Conservation (phyloP, 495 filamentous ascomycete species). For the Darksidea phi region DNA sequence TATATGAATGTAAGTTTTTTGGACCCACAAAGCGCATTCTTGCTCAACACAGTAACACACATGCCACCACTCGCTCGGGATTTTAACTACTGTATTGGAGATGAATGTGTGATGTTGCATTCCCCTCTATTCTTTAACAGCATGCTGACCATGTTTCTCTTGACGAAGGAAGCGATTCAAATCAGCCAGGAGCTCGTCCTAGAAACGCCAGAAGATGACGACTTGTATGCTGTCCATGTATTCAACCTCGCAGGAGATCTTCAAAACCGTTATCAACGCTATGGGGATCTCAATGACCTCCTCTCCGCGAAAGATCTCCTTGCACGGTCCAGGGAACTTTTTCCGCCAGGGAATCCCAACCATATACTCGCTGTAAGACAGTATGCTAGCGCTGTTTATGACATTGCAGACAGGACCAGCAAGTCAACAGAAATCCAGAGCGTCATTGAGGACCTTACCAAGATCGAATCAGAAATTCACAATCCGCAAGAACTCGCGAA, state of each 20-base stretch:
- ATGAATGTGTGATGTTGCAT: too few species aligned
- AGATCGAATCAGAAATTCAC: background rate
- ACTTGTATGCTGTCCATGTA: background rate
- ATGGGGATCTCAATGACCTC: constrained; percentile 7
- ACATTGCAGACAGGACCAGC: background rate
- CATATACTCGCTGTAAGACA: constrained; percentile 3
- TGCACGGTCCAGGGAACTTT: background rate
- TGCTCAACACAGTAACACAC: too few species aligned
- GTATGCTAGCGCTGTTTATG: background rate
- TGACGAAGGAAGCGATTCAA: background rate
- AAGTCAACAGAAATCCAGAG: background rate
- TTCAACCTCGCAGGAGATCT: constrained; percentile 14
- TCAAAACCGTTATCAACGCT: constrained; percentile 1
- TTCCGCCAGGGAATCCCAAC: constrained; percentile 4
- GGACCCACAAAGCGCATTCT: too few species aligned
- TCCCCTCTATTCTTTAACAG: too few species aligned
- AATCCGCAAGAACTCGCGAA: constrained; percentile 4
- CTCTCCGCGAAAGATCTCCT: background rate
- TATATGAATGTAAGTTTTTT: too few species aligned
- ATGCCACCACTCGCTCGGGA: too few species aligned
- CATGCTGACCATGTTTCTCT: too few species aligned
- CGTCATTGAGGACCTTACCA: background rate
- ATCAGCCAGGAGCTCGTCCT: background rate
- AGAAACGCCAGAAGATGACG: background rate
- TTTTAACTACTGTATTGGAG: too few species aligned